Evolutionary conservation across 768 basidiomycete species (phyloP), one percentile per base, ranked within the genome.

Genomic region (Mrakia hoshinonis): DNA sequence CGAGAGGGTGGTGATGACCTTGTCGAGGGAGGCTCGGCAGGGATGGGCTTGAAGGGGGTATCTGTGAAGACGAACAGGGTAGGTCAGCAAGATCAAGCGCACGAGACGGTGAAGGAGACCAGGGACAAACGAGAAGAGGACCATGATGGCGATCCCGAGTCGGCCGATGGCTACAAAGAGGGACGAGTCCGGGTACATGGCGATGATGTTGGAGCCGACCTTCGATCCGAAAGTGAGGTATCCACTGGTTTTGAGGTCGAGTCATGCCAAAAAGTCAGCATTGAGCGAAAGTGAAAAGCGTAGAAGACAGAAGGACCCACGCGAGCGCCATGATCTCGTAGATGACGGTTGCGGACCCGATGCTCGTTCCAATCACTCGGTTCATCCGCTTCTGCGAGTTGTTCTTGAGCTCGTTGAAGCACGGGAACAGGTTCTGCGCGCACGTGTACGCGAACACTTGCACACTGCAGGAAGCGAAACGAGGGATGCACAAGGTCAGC

Each of bases 21-120:
- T 92, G 81, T 94, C 91, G 54, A 98, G 81, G 76, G 90, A 92
- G 76, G 89, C 90, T 68, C 96, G 84, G 77, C 92, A 95, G 0
- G 96, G 96, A 68, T 92, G 89, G 5, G 95, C 88, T 80, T 98
- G 96, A 65, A 99, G 79, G 0, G 96, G 94, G 79, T 99, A 95
- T 22, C 58, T 61, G 58, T 0, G 91, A 92, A 78, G n/a, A 67
- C 70, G 54, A 13, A 26, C 10, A 29, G 36, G 4, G 58, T 36
- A 10, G 22, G 36, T 18, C 29, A 26, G 55, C 13, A 55, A 31
- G 18, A 31, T 55, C 5, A 62, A 34, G 11, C 15, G 36, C 7
- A 4, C 5, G 20, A n/a, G 58, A 48, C 6, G 20, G 26, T 6
- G 12, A 1, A n/a, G 13, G 63, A 15, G n/a, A 7, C 34, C 26